These are phyloP conservation scores for Tylopilus cervinicoccineus DNA, from an alignment of 768 basidiomycete species.

Conservation along the genomic window DNA sequence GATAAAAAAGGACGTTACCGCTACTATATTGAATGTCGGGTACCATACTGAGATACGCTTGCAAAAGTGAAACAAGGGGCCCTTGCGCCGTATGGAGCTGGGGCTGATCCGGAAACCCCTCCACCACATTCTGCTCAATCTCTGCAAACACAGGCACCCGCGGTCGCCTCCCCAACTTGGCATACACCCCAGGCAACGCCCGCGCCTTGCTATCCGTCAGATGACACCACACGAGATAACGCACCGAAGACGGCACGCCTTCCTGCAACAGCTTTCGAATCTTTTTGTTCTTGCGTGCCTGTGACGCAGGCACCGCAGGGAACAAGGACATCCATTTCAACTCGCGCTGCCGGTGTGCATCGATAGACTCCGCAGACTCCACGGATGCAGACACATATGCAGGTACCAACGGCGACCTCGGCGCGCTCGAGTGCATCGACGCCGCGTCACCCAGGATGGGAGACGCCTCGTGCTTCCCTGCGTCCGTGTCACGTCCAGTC, in stretches of 20 bases:
- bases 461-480: slow-evolving; percentile 13
- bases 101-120: slow-evolving; percentile 53
- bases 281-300: slow-evolving; percentile 77
- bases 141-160: slow-evolving; percentile 44
- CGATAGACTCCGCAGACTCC: slow-evolving; percentile 30
- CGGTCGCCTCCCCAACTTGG: slow-evolving; percentile 54
- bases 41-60: slow-evolving; percentile 82
- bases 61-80: slow-evolving; percentile 53
- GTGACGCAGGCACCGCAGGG: slow-evolving; percentile 50
- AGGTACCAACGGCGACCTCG: slow-evolving; percentile 23
- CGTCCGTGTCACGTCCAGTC: slow-evolving; percentile 26
- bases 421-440: slow-evolving; percentile 36
- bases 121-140: slow-evolving; percentile 57
- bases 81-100: slow-evolving; percentile 56
- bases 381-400: not conserved
- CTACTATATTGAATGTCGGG: slow-evolving; percentile 69
- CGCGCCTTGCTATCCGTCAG: slow-evolving; percentile 74
- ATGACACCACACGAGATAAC: slow-evolving; percentile 82
- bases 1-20: slow-evolving; percentile 40
- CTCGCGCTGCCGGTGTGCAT: slow-evolving; percentile 74
- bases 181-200: slow-evolving; percentile 64
- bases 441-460: slow-evolving; percentile 37
- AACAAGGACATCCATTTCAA: slow-evolving; percentile 70
- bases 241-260: slow-evolving; percentile 78
- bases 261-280: slow-evolving; percentile 68